Conservation (phyloP, 495 filamentous ascomycete species). For the Podospora conica region DNA sequence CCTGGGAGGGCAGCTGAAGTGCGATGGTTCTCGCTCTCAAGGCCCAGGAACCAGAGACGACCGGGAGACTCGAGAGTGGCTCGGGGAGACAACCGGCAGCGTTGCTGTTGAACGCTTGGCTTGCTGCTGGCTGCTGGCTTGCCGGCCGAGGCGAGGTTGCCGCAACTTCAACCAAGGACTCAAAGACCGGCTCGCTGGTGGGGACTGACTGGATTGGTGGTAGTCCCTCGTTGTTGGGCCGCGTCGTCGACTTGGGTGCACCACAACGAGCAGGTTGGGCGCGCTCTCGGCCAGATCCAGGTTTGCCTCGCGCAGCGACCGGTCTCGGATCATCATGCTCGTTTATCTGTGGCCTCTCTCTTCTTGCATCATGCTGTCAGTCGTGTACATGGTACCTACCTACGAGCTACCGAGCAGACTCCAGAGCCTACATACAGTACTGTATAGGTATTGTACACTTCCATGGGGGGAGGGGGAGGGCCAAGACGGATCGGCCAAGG, state of each 20-base stretch:
- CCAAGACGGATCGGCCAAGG: slow-evolving; percentile 1
- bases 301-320: background rate
- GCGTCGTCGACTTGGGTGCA: background rate
- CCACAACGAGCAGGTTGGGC: background rate
- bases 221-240: background rate
- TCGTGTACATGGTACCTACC: background rate
- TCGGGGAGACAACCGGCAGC: too few species aligned
- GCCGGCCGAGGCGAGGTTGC: background rate
- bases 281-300: background rate
- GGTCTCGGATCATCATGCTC: background rate
- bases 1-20: too few species aligned
- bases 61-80: too few species aligned
- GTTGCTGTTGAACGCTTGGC: too few species aligned
- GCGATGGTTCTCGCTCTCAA: background rate
- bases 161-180: background rate
- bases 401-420: background rate
- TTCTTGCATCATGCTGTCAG: background rate
- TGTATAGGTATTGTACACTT: too few species aligned
- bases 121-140: too few species aligned
- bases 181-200: too few species aligned
- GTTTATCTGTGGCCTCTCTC: background rate
- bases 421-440: too few species aligned
- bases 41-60: too few species aligned
- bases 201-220: background rate
- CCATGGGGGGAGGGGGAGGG: too few species aligned